A percentile compares a stretch with the other conserved stretches of the same genome.
Evolutionary conservation across 192 early-diverging fungal genomes (phyloP).

Genomic region (Rhizoclosmatium globosum): DNA sequence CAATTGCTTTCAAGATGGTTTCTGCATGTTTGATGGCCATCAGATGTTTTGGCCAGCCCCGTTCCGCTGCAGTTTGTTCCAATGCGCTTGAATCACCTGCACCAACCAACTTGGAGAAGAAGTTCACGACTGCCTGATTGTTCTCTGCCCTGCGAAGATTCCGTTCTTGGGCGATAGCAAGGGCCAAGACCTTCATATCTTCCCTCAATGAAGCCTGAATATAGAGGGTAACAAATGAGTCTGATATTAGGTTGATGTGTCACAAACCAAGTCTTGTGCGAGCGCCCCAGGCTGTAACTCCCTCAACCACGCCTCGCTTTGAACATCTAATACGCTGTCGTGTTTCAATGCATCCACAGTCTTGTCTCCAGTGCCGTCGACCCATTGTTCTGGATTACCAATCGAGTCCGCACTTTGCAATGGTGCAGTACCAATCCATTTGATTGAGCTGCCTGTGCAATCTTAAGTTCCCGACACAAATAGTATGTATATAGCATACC

Average conservation of each 20-base stretch:
- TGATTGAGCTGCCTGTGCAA: neutral
- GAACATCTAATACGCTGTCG: neutral
- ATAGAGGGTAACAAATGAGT: neutral
- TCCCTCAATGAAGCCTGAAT: neutral
- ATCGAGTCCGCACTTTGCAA: neutral
- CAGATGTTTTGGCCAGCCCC: slow-evolving; percentile 6
- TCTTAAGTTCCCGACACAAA: no score
- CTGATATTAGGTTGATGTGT: neutral
- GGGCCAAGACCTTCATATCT: slow-evolving; percentile 18
- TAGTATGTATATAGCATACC: no score
- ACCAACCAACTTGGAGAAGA: neutral
- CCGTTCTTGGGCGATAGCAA: neutral
- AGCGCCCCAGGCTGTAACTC: neutral
- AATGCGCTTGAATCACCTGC: neutral
- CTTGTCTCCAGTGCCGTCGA: neutral
- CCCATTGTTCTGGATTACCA: slow-evolving; percentile 1
- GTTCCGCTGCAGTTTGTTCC: neutral
- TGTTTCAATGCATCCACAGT: neutral
- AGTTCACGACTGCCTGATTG: neutral
- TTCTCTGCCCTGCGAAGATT: slow-evolving; percentile 7
- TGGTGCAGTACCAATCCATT: neutral
- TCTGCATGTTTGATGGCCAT: slow-evolving; percentile 8
- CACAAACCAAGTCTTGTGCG: neutral
- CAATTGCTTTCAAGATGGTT: neutral
- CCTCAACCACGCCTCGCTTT: neutral